Percentiles rank a stretch among this genome's conserved stretches.
Evolutionary conservation across 1,284 basidiomycete genomes (phyloP).

Genomic region (Malassezia sympodialis): DNA sequence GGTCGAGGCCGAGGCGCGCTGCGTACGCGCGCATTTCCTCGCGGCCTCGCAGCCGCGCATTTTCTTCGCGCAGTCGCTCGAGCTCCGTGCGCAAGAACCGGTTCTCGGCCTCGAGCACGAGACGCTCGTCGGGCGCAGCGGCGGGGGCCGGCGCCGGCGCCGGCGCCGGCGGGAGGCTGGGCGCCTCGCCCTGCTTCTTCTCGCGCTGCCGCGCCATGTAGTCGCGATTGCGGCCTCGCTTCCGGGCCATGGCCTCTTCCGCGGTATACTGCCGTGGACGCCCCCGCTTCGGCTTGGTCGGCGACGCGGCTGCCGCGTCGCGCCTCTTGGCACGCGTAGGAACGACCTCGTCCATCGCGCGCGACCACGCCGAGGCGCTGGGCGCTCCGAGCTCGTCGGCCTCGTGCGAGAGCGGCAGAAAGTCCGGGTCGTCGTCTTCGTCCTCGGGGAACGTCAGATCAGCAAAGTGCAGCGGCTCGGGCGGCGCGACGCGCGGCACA

Average conservation of each 20-base stretch:
- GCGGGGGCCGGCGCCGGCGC: constrained; percentile 15
- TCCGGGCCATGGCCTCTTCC: constrained; percentile 15
- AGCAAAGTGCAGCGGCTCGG: constrained; percentile 16
- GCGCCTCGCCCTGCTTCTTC: constrained; percentile 11
- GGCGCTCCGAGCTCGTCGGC: constrained; percentile 28
- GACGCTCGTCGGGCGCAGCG: constrained; percentile 3
- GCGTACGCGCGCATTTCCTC: constrained; percentile 22
- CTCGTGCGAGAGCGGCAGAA: constrained; percentile 25
- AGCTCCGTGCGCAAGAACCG: constrained; percentile 30
- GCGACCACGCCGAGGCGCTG: constrained; percentile 28
- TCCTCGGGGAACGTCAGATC: constrained; percentile 30
- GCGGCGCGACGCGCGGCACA: not conserved
- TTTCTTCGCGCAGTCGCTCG: constrained; percentile 31
- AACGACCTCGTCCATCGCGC: constrained; percentile 30
- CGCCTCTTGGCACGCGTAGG: not conserved
- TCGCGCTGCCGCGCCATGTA: constrained; percentile 16
- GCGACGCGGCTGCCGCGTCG: not conserved
- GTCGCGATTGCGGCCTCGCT: constrained; percentile 14
- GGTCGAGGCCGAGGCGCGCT: constrained; percentile 9
- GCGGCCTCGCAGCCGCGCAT: constrained; percentile 30
- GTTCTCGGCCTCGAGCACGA: constrained; percentile 32
- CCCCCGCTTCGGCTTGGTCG: constrained; percentile 1
- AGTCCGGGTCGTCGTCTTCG: constrained; percentile 36
- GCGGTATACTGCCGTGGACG: constrained; percentile 11
- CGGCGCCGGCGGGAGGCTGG: constrained; percentile 5